Base-by-base conservation (phyloP, 352 stramenopile genomes). In the Pythium phragmiticola region DNA sequence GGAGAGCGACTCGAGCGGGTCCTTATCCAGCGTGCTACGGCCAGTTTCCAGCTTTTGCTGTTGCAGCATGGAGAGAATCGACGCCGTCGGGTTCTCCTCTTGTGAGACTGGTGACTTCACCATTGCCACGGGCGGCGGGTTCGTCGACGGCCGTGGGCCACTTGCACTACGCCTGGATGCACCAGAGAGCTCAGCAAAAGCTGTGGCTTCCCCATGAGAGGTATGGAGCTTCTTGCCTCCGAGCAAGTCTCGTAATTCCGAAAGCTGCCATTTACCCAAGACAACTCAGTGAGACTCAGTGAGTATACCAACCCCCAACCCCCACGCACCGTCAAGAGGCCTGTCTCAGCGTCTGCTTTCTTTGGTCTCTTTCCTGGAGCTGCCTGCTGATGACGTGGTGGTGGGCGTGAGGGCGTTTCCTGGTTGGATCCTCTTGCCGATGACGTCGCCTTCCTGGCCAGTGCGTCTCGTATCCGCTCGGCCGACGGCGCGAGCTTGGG, bases 1-100 rank as follows among this genome's bases (percentile, higher is more conserved):
- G 3, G 78, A 84, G 11, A 87, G 67, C 45, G 71, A 78, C 41
- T 87, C 72, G 5, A 84, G 56, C 2, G 78, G 74, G 60, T 87
- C 77, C 73, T 63, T 71, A 5, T 68, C 60, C 2, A 68, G 12
- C 19, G 61, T 61, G 28, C 60, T 73, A 6, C 43, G 33, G 2
- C 60, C 57, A 7, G 60, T 59, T 23, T 51, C 42, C 4, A 66
- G 56, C 36, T 69, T 62, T 47, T 69, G 49, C 21, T 59, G 60
- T 37, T 73, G 60, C 7, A 73, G 47, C 45, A 63, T 69, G 17
- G 60, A 50, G 6, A 73, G 51, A 57, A 73, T 69, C 12, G 66
- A 58, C 11, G 54, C 58, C 39, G 63, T 63, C 1, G 68, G 57
- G 51, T 60, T 64, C 36, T 68, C 52, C 3, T 54, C 11, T 12